Evolutionary conservation across 768 basidiomycete species (phyloP), one percentile per base, ranked within the genome.

Genomic region (Boletus rex-veris): DNA sequence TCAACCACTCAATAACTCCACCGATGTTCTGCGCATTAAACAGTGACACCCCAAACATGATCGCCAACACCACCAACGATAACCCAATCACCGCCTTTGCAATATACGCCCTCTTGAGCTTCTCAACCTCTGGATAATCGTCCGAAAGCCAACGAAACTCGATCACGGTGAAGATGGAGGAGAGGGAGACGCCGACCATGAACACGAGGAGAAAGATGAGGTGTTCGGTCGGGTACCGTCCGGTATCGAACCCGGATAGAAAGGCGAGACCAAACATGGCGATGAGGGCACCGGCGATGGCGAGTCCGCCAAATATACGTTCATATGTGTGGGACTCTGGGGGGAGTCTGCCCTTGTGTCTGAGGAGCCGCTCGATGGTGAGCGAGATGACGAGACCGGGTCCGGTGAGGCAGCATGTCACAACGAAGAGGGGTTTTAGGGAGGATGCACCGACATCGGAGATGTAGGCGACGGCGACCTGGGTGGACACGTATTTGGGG

Each of bases 351-450:
- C 86, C 85, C 11, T 76, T 71, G 65, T 90, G 85, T 56, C 87
- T 72, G 33, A 90, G 74, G 61, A 80, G 78, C 44, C 87, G 76
- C 67, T 90, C 86, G 30, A 84, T 62, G 5, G 75, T 58, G 26
- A 90, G 76, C 8, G 81, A 80, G 45, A 84, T 69, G 60, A 86
- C 71, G 68, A 91, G 88, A 0, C 77, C 73, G 3, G 80, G 68
- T 7, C 79, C 83, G 3, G 89, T 88, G 53, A 89, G 77, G 37
- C 74, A 72, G 59, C 83, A 85, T 7, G 83, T 84, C 15, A 77
- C 73, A 46, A 91, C 73, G 62, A 92, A 92, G 36, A 91, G 76
- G 4, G 90, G 89, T 64, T 91, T 90, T 41, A 91, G 72, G 48
- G 77, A 74, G 58, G 78, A 78, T 18, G 90, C 88, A n/a, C 85